Evolutionary conservation across 2,329 filamentous ascomycete genomes (phyloP).

Genomic region (Huntiella bhutanensis): DNA sequence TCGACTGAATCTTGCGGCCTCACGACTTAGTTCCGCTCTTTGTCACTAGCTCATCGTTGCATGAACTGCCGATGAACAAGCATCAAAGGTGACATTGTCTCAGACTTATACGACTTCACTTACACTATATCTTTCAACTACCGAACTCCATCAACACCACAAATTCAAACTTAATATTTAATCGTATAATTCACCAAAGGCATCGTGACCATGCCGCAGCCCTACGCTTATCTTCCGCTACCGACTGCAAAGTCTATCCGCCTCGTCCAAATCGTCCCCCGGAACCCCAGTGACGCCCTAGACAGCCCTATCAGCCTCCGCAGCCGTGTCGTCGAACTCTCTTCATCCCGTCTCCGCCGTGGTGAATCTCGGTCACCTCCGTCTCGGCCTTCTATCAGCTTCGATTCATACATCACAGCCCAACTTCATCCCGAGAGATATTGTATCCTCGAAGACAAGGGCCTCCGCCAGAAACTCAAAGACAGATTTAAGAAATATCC

Average conservation of each 20-base stretch:
- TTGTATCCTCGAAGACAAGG: conserved; percentile 9
- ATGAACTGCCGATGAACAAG: too few species aligned
- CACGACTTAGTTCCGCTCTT: not conserved
- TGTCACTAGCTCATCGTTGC: too few species aligned
- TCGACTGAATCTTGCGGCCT: conserved; percentile 4
- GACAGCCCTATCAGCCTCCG: conserved; percentile 8
- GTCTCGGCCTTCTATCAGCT: conserved; percentile 6
- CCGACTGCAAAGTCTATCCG: conserved; percentile 11
- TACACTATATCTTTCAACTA: not conserved
- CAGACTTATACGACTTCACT: not conserved
- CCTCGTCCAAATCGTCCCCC: conserved; percentile 10
- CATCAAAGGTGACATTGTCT: not conserved
- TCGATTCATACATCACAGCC: conserved; percentile 8
- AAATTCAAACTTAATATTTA: too few species aligned
- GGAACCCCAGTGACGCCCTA: conserved; percentile 1
- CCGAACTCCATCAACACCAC: too few species aligned
- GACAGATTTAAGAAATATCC: conserved; percentile 9
- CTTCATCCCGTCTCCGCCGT: conserved; percentile 8
- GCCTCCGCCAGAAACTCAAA: conserved; percentile 9
- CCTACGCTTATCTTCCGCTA: conserved; percentile 4
- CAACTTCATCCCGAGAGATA: conserved; percentile 8
- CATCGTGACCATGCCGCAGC: not conserved
- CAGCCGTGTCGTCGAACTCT: conserved; percentile 9
- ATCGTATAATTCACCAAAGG: too few species aligned
- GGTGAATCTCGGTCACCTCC: conserved; percentile 8